phyloP scores from a whole-genome alignment of 2,329 filamentous ascomycete genomes.

The Aureobasidium pullulans region DNA sequence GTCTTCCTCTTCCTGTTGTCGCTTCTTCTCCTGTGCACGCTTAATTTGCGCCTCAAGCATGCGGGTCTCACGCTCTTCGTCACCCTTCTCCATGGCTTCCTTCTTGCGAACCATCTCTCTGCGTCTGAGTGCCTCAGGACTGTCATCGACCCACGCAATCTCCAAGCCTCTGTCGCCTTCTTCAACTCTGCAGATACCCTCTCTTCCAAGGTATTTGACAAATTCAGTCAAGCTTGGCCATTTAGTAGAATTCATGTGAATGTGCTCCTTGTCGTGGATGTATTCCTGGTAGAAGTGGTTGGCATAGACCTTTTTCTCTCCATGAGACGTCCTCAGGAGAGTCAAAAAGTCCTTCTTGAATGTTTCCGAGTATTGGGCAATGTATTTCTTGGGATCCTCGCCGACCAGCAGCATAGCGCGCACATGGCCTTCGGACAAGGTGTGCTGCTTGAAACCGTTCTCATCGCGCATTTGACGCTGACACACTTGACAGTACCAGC shows the following conservation, averaged over 20 bases:
- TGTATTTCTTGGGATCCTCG: slow-evolving; percentile 76
- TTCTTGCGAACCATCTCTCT: slow-evolving; percentile 75
- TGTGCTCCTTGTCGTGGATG: slow-evolving; percentile 77
- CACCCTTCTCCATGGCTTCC: slow-evolving; percentile 80
- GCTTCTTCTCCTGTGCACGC: slow-evolving; percentile 59
- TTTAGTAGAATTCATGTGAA: slow-evolving; percentile 90
- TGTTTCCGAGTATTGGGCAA: slow-evolving; percentile 72
- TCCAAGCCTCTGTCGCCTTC: slow-evolving; percentile 82
- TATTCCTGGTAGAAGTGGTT: slow-evolving; percentile 96
- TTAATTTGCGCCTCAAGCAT: slow-evolving; percentile 78
- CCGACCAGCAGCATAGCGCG: slow-evolving; percentile 84
- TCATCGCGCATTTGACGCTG: slow-evolving; percentile 71
- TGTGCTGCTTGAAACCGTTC: slow-evolving; percentile 81
- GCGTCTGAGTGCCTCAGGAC: slow-evolving; percentile 71
- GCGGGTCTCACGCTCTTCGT: slow-evolving; percentile 81
- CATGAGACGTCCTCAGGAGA: slow-evolving; percentile 73
- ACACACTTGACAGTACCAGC: slow-evolving; percentile 86
- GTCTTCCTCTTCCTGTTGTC: slow-evolving; percentile 41
- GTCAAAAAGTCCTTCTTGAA: slow-evolving; percentile 75
- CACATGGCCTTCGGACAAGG: slow-evolving; percentile 75
- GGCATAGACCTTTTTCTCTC: slow-evolving; percentile 79
- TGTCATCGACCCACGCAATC: slow-evolving; percentile 87
- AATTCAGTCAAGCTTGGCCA: slow-evolving; percentile 88
- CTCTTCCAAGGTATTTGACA: slow-evolving; percentile 74
- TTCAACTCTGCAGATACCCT: slow-evolving; percentile 84